These are phyloP conservation scores for Ophiostoma angusticollis DNA, from an alignment of 2,329 filamentous ascomycete genomes.

Conservation along the genomic window DNA sequence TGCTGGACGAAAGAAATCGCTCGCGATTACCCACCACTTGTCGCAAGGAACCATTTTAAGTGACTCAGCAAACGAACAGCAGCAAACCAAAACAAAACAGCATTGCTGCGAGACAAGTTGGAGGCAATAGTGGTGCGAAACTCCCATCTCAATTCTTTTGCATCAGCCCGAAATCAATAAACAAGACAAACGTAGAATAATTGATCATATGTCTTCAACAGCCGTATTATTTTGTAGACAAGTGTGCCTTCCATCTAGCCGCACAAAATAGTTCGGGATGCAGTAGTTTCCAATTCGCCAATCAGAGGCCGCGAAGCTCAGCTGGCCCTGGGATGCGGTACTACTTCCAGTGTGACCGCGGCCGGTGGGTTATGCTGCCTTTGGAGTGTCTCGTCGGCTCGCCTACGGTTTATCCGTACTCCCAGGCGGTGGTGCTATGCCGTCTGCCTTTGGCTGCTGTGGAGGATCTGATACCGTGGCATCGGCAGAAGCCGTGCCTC, in stretches of 20 bases:
- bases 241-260: neutral
- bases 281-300: conserved; percentile 12
- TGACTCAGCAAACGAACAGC: conserved; percentile 5
- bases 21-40: conserved; percentile 12
- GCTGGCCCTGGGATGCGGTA: conserved; percentile 6
- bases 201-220: neutral
- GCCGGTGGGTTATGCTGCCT: neutral
- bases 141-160: no score
- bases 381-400: no score
- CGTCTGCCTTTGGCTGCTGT: no score
- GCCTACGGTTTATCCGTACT: no score
- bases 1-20: conserved; percentile 15
- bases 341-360: neutral
- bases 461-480: no score
- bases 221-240: neutral
- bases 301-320: conserved; percentile 8
- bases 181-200: no score
- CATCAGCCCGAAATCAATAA: no score
- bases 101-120: no score
- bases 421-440: no score
- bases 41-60: neutral
- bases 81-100: conserved; percentile 5
- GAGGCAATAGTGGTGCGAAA: no score
- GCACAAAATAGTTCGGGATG: conserved; percentile 8
- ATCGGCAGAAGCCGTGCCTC: no score